phyloP scores from a whole-genome alignment of 2,329 filamentous ascomycete species.

The Aurifilum marmelostoma region DNA sequence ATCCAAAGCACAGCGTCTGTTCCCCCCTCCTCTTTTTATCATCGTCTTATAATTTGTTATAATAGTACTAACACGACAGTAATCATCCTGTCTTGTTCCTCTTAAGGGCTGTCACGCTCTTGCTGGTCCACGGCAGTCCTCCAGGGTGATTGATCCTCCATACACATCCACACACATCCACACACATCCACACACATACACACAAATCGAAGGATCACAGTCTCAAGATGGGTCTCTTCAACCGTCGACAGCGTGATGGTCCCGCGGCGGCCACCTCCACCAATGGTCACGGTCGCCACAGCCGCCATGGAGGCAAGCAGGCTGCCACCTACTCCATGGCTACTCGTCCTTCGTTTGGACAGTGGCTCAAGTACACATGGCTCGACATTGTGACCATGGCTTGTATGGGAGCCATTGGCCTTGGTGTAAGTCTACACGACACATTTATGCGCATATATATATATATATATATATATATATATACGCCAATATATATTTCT shows the following conservation, averaged over 20 bases:
- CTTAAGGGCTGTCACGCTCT: slow-evolving; percentile 1
- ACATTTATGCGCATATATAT: neutral
- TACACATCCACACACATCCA: neutral
- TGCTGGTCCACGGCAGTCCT: neutral
- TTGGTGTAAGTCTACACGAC: slow-evolving; percentile 57
- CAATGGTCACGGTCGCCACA: slow-evolving; percentile 13
- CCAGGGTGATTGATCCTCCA: too few relatives aligned
- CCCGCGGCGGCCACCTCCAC: slow-evolving; percentile 12
- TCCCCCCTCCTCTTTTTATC: neutral
- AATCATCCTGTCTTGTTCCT: neutral
- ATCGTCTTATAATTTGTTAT: neutral
- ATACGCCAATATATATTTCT: neutral
- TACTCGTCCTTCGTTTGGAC: slow-evolving; percentile 53
- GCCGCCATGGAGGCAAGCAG: slow-evolving; percentile 21
- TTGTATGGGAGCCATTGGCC: slow-evolving; percentile 65
- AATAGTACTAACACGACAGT: neutral
- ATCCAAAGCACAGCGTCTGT: neutral
- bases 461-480: neutral
- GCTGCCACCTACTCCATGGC: slow-evolving; percentile 35
- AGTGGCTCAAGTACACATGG: slow-evolving; percentile 71
- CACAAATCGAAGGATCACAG: too few relatives aligned
- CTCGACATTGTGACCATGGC: slow-evolving; percentile 71
- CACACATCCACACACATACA: neutral
- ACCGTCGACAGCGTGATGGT: slow-evolving; percentile 31
- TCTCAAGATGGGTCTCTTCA: slow-evolving; percentile 35